Evolutionary conservation across 495 filamentous ascomycete genomes (phyloP).

Genomic region (Aspergillus hancockii): DNA sequence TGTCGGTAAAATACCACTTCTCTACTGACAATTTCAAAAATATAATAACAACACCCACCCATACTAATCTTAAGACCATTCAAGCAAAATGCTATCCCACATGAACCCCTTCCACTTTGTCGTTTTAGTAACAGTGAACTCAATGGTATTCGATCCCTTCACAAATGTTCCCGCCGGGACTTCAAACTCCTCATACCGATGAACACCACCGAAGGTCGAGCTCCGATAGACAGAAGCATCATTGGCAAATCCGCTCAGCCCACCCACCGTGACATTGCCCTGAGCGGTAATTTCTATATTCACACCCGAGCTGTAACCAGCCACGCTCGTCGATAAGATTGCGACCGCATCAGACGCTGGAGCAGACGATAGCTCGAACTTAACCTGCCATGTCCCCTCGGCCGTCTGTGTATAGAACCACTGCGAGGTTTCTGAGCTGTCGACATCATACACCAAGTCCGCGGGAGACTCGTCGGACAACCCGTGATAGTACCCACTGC

Average conservation of each 20-base stretch:
- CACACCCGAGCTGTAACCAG: constrained; percentile 30
- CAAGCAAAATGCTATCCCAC: constrained; percentile 24
- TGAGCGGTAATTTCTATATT: constrained; percentile 24
- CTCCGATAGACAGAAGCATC: constrained; percentile 34
- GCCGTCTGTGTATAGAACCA: constrained; percentile 42
- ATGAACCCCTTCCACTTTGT: constrained; percentile 28
- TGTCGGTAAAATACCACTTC: not conserved
- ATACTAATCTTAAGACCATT: not conserved
- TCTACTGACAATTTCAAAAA: no score
- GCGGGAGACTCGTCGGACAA: constrained; percentile 34
- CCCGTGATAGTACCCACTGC: constrained; percentile 34
- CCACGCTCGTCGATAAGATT: constrained; percentile 28
- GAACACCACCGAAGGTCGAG: constrained; percentile 35
- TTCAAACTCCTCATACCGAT: constrained; percentile 35
- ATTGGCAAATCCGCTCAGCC: constrained; percentile 21
- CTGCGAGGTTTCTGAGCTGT: constrained; percentile 24
- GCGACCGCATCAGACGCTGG: not conserved
- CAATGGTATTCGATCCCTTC: constrained; percentile 23
- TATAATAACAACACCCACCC: no score
- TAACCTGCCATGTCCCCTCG: constrained; percentile 36
- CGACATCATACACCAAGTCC: constrained; percentile 35
- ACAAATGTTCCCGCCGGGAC: constrained; percentile 18
- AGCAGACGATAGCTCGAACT: constrained; percentile 20
- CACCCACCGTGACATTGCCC: constrained; percentile 14
- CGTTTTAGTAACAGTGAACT: constrained; percentile 22